Evolutionary conservation across 2,329 filamentous ascomycete species (phyloP).

Genomic region (Exophiala sideris): DNA sequence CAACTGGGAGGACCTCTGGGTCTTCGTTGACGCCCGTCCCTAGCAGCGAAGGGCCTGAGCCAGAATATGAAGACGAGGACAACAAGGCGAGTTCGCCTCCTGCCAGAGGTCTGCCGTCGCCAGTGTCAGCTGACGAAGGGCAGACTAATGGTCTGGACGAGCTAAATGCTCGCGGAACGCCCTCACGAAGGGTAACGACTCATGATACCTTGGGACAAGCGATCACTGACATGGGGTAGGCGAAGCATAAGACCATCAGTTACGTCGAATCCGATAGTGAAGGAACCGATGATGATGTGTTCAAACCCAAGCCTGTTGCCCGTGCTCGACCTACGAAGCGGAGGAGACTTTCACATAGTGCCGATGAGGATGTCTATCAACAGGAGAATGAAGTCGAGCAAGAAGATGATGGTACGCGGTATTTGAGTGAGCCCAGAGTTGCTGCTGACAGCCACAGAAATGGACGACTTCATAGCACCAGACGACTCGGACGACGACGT

Average conservation of each 20-base stretch:
- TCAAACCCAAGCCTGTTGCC: conserved; percentile 52
- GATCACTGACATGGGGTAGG: conserved; percentile 36
- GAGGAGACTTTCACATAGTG: conserved; percentile 61
- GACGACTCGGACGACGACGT: conserved; percentile 76
- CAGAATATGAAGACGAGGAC: conserved; percentile 58
- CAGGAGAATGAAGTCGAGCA: conserved; percentile 60
- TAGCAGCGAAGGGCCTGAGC: conserved; percentile 72
- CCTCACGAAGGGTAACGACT: conserved; percentile 62
- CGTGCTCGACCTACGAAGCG: conserved; percentile 51
- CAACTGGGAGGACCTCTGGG: conserved; percentile 38
- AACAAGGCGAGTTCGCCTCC: conserved; percentile 45
- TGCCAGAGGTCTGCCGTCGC: conserved; percentile 49
- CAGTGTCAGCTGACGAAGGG: conserved; percentile 42
- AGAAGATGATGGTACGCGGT: conserved; percentile 44
- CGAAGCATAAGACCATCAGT: conserved; percentile 62
- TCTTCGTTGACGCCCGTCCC: conserved; percentile 66
- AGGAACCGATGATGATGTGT: conserved; percentile 63
- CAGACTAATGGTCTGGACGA: conserved; percentile 28
- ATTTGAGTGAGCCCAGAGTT: not conserved
- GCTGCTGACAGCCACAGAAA: conserved; percentile 49
- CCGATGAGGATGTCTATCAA: conserved; percentile 65
- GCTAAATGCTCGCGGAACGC: conserved; percentile 59
- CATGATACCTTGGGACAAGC: not conserved
- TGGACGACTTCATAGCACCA: conserved; percentile 82
- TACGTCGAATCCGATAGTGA: conserved; percentile 86